Evolutionary conservation across 2,329 filamentous ascomycete species (phyloP).

Genomic region (Aspergillus aculeatus): DNA sequence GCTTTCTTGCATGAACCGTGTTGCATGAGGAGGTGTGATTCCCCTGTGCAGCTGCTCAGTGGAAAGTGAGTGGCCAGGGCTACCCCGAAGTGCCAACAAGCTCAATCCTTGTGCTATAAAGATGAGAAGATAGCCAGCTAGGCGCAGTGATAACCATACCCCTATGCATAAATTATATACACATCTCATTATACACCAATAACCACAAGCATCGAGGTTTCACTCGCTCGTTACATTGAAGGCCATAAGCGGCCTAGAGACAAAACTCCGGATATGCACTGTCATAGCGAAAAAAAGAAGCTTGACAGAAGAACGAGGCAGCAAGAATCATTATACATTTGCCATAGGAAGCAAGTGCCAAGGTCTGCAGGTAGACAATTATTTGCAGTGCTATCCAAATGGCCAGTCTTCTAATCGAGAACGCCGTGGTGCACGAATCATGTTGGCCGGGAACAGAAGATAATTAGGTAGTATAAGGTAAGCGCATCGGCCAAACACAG

Average conservation of each 20-base stretch:
- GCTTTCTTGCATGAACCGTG: too few species aligned
- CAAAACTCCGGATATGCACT: slow-evolving; percentile 10
- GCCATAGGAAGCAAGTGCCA: background rate
- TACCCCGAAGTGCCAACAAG: too few species aligned
- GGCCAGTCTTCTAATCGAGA: background rate
- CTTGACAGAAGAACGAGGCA: background rate
- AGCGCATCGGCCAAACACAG: background rate
- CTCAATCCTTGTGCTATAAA: background rate
- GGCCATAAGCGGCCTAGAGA: background rate
- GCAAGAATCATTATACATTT: background rate
- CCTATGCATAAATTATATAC: slow-evolving; percentile 3
- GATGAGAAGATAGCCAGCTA: background rate
- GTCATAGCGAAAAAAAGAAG: background rate
- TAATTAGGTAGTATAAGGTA: background rate
- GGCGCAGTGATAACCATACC: background rate
- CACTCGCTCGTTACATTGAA: background rate
- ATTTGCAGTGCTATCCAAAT: background rate
- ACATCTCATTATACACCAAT: slow-evolving; percentile 2
- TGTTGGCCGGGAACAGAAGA: background rate
- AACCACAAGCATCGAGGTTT: background rate
- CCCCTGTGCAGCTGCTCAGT: too few species aligned
- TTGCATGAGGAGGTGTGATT: too few species aligned
- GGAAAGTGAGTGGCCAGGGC: too few species aligned
- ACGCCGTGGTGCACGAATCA: background rate
- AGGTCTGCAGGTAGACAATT: background rate